A percentile compares a stretch with the other conserved stretches of the same genome.
phyloP scores from a whole-genome alignment of 306 rosid species.

The Fagus crenata region DNA sequence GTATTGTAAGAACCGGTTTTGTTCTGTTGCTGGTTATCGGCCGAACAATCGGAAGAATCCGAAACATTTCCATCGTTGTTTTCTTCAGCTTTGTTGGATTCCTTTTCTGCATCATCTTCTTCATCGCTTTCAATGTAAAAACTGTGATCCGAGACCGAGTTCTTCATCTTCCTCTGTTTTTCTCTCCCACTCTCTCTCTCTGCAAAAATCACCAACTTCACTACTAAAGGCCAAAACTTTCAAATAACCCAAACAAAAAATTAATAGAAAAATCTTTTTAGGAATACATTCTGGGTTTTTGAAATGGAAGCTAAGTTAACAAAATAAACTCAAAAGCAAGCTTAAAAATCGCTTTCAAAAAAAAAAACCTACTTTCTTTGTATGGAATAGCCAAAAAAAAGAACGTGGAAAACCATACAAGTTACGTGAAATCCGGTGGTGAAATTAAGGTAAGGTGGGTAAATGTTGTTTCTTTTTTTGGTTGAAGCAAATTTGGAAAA shows the following conservation, averaged over 20 bases:
- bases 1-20: conserved; percentile 67
- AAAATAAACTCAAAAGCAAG: background rate
- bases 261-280: background rate
- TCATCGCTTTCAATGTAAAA: conserved; percentile 80
- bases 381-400: background rate
- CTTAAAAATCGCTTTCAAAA: background rate
- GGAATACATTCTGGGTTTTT: background rate
- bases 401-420: background rate
- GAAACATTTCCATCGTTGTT: conserved; percentile 62
- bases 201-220: conserved; percentile 2
- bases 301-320: background rate
- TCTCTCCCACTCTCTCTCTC: conserved; percentile 5
- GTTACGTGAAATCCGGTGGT: background rate
- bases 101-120: conserved; percentile 65
- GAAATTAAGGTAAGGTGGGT: background rate
- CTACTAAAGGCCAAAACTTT: background rate
- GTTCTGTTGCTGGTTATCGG: conserved; percentile 53
- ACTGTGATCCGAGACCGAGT: conserved; percentile 74
- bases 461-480: too few relatives aligned
- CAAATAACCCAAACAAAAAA: background rate
- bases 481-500: too few relatives aligned
- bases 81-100: conserved; percentile 48
- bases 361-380: background rate
- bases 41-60: conserved; percentile 67
- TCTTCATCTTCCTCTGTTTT: conserved; percentile 51